Evolutionary conservation across 345 rosid species (phyloP).

Genomic region (Dipteronia dyeriana): DNA sequence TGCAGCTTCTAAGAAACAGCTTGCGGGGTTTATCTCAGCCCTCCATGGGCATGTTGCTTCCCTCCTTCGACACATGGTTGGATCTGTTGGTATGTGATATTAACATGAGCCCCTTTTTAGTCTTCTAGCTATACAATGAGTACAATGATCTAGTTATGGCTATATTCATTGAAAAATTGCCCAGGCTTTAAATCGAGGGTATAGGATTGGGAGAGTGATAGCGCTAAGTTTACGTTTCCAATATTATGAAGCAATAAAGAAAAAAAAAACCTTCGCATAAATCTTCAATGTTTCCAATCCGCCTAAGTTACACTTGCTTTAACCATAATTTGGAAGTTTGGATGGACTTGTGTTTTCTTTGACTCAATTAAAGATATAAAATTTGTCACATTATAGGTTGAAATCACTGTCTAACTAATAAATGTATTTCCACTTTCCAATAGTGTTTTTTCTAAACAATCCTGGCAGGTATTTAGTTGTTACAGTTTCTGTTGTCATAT

Average conservation of each 20-base stretch:
- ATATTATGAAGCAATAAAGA: not conserved
- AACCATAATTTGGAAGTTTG: not conserved
- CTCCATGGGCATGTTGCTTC: slow-evolving; percentile 78
- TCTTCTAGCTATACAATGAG: not conserved
- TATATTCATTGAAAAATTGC: not conserved
- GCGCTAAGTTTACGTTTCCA: not conserved
- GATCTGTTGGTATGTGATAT: slow-evolving; percentile 75
- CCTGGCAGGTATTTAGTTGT: not conserved
- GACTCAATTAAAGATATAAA: not conserved
- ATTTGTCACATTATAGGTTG: not conserved
- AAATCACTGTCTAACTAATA: not conserved
- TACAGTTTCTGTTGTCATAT: not conserved
- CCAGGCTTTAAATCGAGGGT: not conserved
- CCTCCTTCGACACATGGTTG: slow-evolving; percentile 89
- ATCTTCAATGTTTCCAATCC: not conserved
- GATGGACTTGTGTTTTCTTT: not conserved
- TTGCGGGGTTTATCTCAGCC: slow-evolving; percentile 62
- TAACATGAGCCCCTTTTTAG: not conserved
- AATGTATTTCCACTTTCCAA: not conserved
- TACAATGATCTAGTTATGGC: not conserved
- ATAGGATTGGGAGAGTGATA: not conserved
- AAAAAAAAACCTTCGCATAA: not conserved
- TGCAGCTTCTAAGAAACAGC: slow-evolving; percentile 84
- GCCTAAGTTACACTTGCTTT: not conserved
- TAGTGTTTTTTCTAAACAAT: not conserved